Evolutionary conservation across 352 stramenopile species (phyloP).

Genomic region (Blastocystis sp.): DNA sequence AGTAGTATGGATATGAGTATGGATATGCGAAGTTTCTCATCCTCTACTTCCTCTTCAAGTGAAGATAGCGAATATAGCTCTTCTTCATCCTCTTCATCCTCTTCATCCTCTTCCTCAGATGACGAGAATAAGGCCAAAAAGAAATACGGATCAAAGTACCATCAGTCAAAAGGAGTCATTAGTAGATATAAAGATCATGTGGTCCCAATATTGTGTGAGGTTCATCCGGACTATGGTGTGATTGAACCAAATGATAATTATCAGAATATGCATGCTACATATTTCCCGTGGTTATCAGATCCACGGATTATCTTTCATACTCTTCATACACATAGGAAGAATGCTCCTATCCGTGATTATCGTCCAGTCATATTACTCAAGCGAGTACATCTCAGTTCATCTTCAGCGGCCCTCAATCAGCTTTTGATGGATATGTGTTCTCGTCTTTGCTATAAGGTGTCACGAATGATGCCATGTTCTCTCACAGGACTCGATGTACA

Average conservation of each 20-base stretch:
- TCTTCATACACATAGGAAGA: not conserved
- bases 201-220: constrained; percentile 32
- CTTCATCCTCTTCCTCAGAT: constrained; percentile 3
- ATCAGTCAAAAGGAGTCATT: not conserved
- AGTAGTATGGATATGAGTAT: not conserved
- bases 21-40: not conserved
- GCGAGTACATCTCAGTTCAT: not conserved
- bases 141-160: not conserved
- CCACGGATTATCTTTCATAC: constrained; percentile 14
- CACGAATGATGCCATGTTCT: constrained; percentile 6
- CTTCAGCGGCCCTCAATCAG: constrained; percentile 41
- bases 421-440: constrained; percentile 21
- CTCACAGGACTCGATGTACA: constrained; percentile 44
- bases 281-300: constrained; percentile 13
- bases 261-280: not conserved
- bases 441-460: constrained; percentile 39
- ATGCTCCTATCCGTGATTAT: not conserved
- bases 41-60: not conserved
- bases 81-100: constrained; percentile 37
- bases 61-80: not conserved
- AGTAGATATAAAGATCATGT: constrained; percentile 22
- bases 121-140: not conserved
- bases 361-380: constrained; percentile 49
- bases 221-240: constrained; percentile 45
- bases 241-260: constrained; percentile 49